Conservation (phyloP, 768 basidiomycete genomes). For the Lactarius vividus region DNA sequence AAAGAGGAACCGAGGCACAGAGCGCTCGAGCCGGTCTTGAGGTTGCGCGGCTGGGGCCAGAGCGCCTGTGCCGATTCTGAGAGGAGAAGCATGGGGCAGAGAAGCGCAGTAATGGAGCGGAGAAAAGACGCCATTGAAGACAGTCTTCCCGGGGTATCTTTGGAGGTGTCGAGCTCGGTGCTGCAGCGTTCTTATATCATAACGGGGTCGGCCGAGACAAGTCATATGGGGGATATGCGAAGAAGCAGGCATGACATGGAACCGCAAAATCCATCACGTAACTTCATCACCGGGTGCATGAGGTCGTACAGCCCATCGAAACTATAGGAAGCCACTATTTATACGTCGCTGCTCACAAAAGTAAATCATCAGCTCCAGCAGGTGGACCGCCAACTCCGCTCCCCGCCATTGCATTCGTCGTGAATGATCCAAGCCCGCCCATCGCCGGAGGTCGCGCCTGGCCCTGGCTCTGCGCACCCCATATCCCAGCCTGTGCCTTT, state of each 20-base stretch:
- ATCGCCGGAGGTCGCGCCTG: slow-evolving; percentile 28
- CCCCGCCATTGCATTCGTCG: slow-evolving; percentile 28
- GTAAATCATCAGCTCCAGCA: slow-evolving; percentile 40
- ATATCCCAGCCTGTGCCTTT: slow-evolving; percentile 76
- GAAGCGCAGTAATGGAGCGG: not conserved
- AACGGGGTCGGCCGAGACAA: too few relatives aligned
- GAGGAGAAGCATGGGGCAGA: slow-evolving; percentile 29
- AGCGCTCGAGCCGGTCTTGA: slow-evolving; percentile 33
- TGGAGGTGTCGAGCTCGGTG: not conserved
- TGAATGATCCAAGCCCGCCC: slow-evolving; percentile 33
- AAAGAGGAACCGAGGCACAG: slow-evolving; percentile 48
- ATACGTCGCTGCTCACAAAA: slow-evolving; percentile 34
- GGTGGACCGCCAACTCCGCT: slow-evolving; percentile 27
- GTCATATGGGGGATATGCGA: too few relatives aligned
- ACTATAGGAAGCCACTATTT: not conserved
- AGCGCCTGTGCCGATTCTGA: slow-evolving; percentile 30
- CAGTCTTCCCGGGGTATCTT: not conserved
- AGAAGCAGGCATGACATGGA: not conserved
- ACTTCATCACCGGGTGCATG: not conserved
- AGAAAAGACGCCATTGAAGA: not conserved
- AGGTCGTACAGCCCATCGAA: not conserved
- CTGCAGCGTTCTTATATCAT: too few relatives aligned
- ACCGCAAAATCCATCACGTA: not conserved
- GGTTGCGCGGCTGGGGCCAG: slow-evolving; percentile 39
- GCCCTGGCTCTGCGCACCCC: slow-evolving; percentile 48